Evolutionary conservation across 106 monocot species (phyloP), one percentile per base, ranked within the genome.

Genomic region (Acorus calamus): DNA sequence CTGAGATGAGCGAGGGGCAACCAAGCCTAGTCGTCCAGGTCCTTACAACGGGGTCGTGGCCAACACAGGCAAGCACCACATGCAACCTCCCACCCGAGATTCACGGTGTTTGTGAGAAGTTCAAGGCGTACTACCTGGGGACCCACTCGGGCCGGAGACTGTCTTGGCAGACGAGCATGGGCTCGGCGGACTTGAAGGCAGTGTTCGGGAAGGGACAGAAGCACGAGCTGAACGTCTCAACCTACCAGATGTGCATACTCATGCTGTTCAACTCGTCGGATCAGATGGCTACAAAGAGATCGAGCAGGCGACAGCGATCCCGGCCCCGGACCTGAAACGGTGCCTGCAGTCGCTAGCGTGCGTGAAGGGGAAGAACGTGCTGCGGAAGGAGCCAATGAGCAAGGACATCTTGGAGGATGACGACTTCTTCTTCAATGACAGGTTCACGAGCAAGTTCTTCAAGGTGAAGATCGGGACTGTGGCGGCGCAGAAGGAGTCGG

Each of bases 121-220:
- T 94, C 47, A 57, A 77, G 13, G 7, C 76, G 5, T 86, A 75
- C 63, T 94, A 94, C 78, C 81, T 94, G 63, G 94, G 94, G 50
- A 94, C 94, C 44, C 94, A 94, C 60, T 86, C 74, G n/a, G 94
- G 94, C 0, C 59, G 94, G 67, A 81, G 94, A 71, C 74, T 94
- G 68, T 75, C 89, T 45, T 94, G 94, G 94, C 94, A 89, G 65
- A 94, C 89, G 46, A 94, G 77, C 50, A 94, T 94, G 89, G 94
- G 94, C 55, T 81, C 89, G 8, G 94, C 94, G 9, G 94, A 94
- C 59, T 46, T 94, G 7, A 89, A 84, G 46, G 88, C 86, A 3
- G 82, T 72, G 14, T 94, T 94, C 69, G 86, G 72, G 3, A 83
- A 84, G 61, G 78, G 80, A 13, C 88, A 84, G 69, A 80, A 81